These are phyloP conservation scores for Fusarium anguioides DNA, from an alignment of 2,329 filamentous ascomycete species.

Conservation along the genomic window DNA sequence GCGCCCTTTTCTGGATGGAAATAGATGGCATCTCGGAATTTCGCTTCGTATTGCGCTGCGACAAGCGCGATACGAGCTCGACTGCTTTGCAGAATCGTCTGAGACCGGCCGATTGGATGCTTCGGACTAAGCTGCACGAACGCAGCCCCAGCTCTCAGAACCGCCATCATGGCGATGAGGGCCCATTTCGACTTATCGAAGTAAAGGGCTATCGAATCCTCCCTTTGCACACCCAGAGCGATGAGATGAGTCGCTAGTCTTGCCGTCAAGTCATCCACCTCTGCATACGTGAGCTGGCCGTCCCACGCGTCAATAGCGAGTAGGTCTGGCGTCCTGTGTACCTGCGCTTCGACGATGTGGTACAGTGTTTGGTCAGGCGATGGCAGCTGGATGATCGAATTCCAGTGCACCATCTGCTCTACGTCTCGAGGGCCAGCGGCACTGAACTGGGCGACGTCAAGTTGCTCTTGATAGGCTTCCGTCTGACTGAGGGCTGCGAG, in stretches of 20 bases:
- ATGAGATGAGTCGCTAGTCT: conserved; percentile 22
- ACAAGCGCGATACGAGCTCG: conserved; percentile 30
- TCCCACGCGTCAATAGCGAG: conserved; percentile 32
- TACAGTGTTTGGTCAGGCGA: background rate
- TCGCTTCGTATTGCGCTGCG: conserved; percentile 8
- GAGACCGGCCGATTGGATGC: conserved; percentile 29
- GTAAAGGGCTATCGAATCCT: conserved; percentile 17
- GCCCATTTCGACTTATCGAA: conserved; percentile 30
- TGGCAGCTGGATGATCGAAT: background rate
- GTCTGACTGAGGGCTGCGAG: conserved; percentile 1
- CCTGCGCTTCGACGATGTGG: background rate
- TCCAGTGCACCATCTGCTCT: conserved; percentile 1
- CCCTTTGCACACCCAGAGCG: conserved; percentile 17
- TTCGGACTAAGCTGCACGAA: conserved; percentile 21
- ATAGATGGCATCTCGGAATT: background rate
- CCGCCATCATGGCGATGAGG: conserved; percentile 27
- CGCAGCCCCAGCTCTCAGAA: conserved; percentile 22
- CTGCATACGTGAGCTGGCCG: conserved; percentile 26
- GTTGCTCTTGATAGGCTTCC: background rate
- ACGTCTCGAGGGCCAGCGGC: conserved; percentile 2
- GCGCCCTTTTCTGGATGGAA: background rate
- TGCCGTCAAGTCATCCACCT: conserved; percentile 27
- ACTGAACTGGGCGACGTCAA: conserved; percentile 2
- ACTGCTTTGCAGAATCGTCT: conserved; percentile 20
- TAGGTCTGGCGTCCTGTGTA: conserved; percentile 2